phyloP scores from a whole-genome alignment of 1,139 yeast genomes.

The Pichia sp. region DNA sequence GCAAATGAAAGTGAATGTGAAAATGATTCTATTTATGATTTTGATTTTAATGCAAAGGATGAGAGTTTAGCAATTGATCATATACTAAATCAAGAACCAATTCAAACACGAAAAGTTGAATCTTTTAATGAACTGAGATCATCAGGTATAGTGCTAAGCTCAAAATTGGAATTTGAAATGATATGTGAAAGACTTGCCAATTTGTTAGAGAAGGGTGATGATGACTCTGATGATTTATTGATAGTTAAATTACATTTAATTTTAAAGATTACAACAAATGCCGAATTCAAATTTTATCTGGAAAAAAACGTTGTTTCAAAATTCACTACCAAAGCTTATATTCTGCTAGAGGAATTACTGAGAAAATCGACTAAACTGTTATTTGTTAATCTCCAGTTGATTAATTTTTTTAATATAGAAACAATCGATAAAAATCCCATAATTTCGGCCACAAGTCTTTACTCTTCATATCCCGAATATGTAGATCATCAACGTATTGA shows the following conservation, averaged over 20 bases:
- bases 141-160: not conserved
- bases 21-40: constrained; percentile 13
- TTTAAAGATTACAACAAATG: constrained; percentile 1
- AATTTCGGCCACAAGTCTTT: too few species aligned
- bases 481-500: not conserved
- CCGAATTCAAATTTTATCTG: not conserved
- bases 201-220: not conserved
- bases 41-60: constrained; percentile 2
- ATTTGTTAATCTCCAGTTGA: constrained; percentile 2
- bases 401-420: not conserved
- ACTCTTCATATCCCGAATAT: not conserved
- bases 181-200: constrained; percentile 3
- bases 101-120: constrained; percentile 2
- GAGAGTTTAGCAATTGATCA: not conserved
- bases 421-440: too few species aligned
- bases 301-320: not conserved
- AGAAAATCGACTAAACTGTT: not conserved
- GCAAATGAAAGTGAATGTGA: constrained; percentile 14
- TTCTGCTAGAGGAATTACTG: not conserved
- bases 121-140: constrained; percentile 6
- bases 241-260: constrained; percentile 4
- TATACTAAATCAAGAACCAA: not conserved
- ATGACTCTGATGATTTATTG: not conserved
- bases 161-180: constrained; percentile 10
- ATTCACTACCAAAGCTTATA: not conserved